phyloP scores from a whole-genome alignment of 768 basidiomycete genomes.

The Termitomyces bulborhizus region DNA sequence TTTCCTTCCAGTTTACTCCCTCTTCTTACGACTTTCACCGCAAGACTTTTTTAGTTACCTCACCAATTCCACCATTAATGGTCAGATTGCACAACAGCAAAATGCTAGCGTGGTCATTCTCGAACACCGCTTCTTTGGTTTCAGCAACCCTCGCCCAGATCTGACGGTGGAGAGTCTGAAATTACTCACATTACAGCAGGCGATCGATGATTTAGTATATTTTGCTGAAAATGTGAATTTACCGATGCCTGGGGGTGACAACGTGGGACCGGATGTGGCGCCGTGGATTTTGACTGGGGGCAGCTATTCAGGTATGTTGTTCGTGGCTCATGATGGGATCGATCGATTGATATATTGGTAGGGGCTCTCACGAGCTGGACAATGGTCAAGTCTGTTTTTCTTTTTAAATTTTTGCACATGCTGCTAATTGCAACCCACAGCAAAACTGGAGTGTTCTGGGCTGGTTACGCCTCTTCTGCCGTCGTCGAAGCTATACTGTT shows the following conservation, averaged over 20 bases:
- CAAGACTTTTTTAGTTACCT: slow-evolving; percentile 47
- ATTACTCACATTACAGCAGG: slow-evolving; percentile 64
- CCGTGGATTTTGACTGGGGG: slow-evolving; percentile 49
- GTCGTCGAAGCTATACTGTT: slow-evolving; percentile 58
- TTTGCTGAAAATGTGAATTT: slow-evolving; percentile 61
- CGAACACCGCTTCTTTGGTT: slow-evolving; percentile 71
- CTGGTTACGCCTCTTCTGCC: slow-evolving; percentile 59
- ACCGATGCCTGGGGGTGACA: slow-evolving; percentile 59
- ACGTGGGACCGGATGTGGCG: slow-evolving; percentile 44
- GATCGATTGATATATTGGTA: not conserved
- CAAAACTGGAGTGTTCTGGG: slow-evolving; percentile 53
- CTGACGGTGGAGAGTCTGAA: slow-evolving; percentile 50
- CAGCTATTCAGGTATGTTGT: slow-evolving; percentile 37
- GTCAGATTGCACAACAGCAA: slow-evolving; percentile 56
- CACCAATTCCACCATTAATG: slow-evolving; percentile 57
- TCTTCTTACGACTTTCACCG: not conserved
- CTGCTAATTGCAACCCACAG: slow-evolving; percentile 21
- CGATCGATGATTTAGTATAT: slow-evolving; percentile 65
- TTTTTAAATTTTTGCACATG: not conserved
- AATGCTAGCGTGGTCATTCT: slow-evolving; percentile 55
- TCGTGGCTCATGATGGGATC: not conserved
- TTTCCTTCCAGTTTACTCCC: not conserved
- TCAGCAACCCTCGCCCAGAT: slow-evolving; percentile 61
- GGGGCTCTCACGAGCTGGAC: slow-evolving; percentile 48
- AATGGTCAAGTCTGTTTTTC: slow-evolving; percentile 54